Percentiles rank a stretch among this genome's conserved stretches.
Conservation (phyloP, 2,329 filamentous ascomycete genomes). For the Sclerotinia spermophila region DNA sequence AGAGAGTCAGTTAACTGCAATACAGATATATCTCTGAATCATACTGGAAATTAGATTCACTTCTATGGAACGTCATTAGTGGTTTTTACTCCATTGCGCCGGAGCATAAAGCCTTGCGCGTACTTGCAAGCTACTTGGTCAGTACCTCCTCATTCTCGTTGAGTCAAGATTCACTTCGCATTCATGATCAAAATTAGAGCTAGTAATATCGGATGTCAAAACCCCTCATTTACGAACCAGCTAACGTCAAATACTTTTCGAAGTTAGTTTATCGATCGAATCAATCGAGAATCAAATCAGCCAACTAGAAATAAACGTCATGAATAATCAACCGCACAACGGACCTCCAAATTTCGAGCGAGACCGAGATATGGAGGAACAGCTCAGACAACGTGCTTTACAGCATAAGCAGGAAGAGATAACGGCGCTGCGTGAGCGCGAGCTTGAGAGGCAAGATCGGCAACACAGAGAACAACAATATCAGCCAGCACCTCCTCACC, state of each 20-base stretch:
- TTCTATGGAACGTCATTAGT: conserved; percentile 18
- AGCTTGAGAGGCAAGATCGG: conserved; percentile 54
- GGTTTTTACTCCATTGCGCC: conserved; percentile 18
- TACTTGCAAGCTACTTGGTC: conserved; percentile 16
- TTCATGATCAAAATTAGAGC: background rate
- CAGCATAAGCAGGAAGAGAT: conserved; percentile 52
- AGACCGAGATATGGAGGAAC: conserved; percentile 48
- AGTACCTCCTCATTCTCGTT: background rate
- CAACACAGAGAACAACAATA: conserved; percentile 60
- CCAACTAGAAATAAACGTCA: conserved; percentile 17
- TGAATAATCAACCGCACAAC: conserved; percentile 36
- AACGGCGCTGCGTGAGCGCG: conserved; percentile 46
- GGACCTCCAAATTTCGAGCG: conserved; percentile 34
- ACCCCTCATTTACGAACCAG: background rate
- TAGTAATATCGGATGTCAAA: background rate
- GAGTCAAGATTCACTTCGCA: background rate
- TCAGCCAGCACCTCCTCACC: conserved; percentile 67
- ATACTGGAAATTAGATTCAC: conserved; percentile 12
- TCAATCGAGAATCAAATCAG: background rate
- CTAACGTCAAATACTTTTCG: background rate
- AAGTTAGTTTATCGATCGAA: background rate
- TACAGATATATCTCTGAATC: background rate
- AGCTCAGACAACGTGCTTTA: conserved; percentile 52
- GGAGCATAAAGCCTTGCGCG: conserved; percentile 20
- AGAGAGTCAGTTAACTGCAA: background rate